Evolutionary conservation across 108 stramenopile genomes (phyloP), one percentile per base, ranked within the genome.

Genomic region (Fragilaria crotonensis): DNA sequence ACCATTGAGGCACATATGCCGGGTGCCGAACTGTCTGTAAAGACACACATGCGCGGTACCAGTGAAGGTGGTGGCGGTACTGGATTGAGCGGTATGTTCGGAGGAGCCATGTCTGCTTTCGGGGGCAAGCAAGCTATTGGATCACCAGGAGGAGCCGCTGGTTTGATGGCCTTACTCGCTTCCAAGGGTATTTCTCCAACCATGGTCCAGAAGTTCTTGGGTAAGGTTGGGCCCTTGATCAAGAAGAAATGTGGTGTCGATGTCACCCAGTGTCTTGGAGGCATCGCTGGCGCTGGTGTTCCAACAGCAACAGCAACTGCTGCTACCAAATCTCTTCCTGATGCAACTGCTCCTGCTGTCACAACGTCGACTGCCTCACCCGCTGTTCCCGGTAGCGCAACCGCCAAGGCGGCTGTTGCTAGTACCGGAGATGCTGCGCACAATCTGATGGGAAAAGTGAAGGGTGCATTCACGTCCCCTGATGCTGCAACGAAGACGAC

Each of bases 181-280:
- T 22, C 26, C 4, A 49, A 61, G 60, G 60, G 60, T 20, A 27
- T 61, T 11, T 21, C 18, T 14, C n/a, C 49, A 17, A 20, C 26
- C 4, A 21, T 45, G 28, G 22, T 61, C 27, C 2, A 53, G 2
- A 2, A 2, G 28, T 61, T 61, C 30, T n/a, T 61, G 30, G 30
- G 49, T 32, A 18, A 31, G 7, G 11, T 51, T 3, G 60, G 30
- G 2, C 2, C 48, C 3, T 32, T 51, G 21, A 28, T 51, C 3
- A 29, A 61, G 29, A 29, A 49, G 11, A 51, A 51, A 44, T 26
- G 27, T 21, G 60, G 60, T 21, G 49, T 61, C 2, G 60, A 61
- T 49, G 49, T 61, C 25, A 23, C 41, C 14, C 21, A 20, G n/a
- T 14, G 7, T 18, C 49, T 61, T 28, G 60, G 60, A 41, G 36